Percentiles rank a stretch among this genome's conserved stretches.
These are phyloP conservation scores for Eimeria falciformis DNA, from an alignment of 169 alveolate species.

Conservation along the genomic window DNA sequence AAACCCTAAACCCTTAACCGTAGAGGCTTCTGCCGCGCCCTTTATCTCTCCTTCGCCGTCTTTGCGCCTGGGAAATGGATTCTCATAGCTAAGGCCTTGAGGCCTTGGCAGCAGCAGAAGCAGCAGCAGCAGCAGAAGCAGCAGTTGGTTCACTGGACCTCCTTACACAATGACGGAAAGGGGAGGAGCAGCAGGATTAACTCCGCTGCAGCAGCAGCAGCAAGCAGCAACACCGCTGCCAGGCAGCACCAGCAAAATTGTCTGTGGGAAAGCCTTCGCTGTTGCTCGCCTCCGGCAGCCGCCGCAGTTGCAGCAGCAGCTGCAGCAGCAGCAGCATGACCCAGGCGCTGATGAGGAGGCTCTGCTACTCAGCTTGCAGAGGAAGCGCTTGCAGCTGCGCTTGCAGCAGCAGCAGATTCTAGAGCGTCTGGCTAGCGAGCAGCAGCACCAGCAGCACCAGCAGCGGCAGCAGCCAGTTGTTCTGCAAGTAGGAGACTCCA, in stretches of 20 bases:
- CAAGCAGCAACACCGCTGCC: constrained; percentile 41
- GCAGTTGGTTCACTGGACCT: not conserved
- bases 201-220: constrained; percentile 49
- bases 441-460: not conserved
- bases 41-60: not conserved
- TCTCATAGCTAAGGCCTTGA: not conserved
- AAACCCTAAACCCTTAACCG: too few relatives aligned
- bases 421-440: not conserved
- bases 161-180: not conserved
- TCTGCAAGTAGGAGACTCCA: not conserved
- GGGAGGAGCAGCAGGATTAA: constrained; percentile 12
- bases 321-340: not conserved
- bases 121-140: constrained; percentile 18
- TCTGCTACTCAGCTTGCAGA: constrained; percentile 46
- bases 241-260: constrained; percentile 12
- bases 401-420: constrained; percentile 65
- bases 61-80: not conserved
- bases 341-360: constrained; percentile 20
- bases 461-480: constrained; percentile 1
- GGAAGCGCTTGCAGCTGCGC: constrained; percentile 53
- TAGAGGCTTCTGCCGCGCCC: not conserved
- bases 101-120: constrained; percentile 38
- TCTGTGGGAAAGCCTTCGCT: constrained; percentile 47
- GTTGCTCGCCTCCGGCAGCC: constrained; percentile 43
- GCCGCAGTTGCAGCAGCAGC: constrained; percentile 54